These are phyloP conservation scores for Globisporangium orthogonon DNA, from an alignment of 352 stramenopile genomes.

Conservation along the genomic window DNA sequence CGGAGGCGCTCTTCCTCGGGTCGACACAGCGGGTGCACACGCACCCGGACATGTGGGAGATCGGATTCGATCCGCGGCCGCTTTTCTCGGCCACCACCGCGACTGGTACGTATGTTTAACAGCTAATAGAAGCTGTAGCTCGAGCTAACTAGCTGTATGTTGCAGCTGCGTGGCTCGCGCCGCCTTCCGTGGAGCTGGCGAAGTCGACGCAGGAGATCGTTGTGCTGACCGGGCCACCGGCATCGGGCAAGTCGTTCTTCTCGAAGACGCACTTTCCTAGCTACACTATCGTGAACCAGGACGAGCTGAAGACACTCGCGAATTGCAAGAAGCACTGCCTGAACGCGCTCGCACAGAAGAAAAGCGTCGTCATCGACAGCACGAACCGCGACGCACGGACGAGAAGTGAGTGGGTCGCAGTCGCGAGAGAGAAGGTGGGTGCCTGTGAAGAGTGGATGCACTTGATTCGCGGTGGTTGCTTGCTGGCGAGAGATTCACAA, in stretches of 20 bases:
- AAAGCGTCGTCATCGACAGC: constrained; percentile 82
- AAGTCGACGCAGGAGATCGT: constrained; percentile 55
- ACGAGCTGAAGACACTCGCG: constrained; percentile 69
- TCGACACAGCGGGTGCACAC: constrained; percentile 69
- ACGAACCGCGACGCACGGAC: constrained; percentile 69
- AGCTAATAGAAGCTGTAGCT: too few species aligned
- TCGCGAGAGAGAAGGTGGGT: constrained; percentile 59
- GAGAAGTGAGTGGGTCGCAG: constrained; percentile 64
- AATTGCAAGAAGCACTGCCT: constrained; percentile 71
- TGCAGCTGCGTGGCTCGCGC: constrained; percentile 20
- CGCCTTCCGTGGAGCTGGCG: constrained; percentile 15
- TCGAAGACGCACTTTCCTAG: constrained; percentile 29
- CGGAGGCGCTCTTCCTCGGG: constrained; percentile 74
- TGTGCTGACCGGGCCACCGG: constrained; percentile 62
- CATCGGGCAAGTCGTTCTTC: constrained; percentile 73
- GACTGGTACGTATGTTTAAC: constrained; percentile 15
- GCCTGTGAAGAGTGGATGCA: not conserved
- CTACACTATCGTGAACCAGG: constrained; percentile 79
- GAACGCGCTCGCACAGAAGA: constrained; percentile 42
- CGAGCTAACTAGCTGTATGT: not conserved
- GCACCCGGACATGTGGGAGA: constrained; percentile 61
- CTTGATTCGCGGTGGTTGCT: too few species aligned
- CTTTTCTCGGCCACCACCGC: constrained; percentile 9
- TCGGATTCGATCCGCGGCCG: constrained; percentile 61
- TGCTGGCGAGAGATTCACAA: not conserved